Percentiles rank a stretch among this genome's conserved stretches.
Conservation (phyloP, 2,329 filamentous ascomycete genomes). For the Penicillium sp. region DNA sequence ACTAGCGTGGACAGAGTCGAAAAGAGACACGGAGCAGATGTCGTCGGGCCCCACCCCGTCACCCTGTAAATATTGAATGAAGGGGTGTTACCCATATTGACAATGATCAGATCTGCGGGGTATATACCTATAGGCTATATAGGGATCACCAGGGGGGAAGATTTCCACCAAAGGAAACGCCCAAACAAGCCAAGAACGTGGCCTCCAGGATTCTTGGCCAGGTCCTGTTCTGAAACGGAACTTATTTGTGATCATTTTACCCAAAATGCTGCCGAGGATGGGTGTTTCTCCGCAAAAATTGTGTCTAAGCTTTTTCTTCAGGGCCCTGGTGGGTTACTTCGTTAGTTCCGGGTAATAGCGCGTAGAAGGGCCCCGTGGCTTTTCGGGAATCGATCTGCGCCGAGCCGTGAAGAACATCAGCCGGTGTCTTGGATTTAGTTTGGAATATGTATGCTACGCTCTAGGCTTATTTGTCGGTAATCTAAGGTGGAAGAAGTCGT, state of each 20-base stretch:
- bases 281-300: not conserved
- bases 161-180: not conserved
- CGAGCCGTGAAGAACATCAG: not conserved
- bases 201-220: not conserved
- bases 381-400: conserved; percentile 2
- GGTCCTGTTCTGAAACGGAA: not conserved
- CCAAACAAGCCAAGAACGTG: not conserved
- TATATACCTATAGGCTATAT: not conserved
- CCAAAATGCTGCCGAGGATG: not conserved
- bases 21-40: conserved; percentile 18
- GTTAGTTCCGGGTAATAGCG: no score
- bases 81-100: not conserved
- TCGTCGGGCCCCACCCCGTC: not conserved
- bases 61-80: not conserved
- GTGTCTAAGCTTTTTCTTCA: not conserved
- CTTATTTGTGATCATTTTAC: not conserved
- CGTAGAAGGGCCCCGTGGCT: not conserved
- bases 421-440: not conserved
- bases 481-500: no score
- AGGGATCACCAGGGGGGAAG: not conserved
- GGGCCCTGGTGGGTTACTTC: not conserved
- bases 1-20: conserved; percentile 1
- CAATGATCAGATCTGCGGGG: not conserved
- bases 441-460: not conserved
- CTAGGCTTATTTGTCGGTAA: not conserved